Percentiles rank a stretch among this genome's conserved stretches.
phyloP scores from a whole-genome alignment of 164 flowering plant genomes.

The Houttuynia cordata region DNA sequence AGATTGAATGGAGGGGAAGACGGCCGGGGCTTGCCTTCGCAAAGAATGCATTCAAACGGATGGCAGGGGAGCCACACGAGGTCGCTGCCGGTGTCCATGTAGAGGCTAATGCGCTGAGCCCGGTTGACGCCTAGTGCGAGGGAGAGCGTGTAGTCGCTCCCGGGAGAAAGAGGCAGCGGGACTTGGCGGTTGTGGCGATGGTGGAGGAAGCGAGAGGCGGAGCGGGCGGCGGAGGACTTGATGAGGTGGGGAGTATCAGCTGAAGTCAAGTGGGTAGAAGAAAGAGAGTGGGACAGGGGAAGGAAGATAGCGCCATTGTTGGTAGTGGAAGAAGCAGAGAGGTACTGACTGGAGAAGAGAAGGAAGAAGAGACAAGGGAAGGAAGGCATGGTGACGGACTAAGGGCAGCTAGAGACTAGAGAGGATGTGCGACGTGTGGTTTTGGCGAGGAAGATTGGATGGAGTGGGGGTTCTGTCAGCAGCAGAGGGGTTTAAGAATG shows the following conservation, averaged over 20 bases:
- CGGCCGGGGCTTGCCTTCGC: constrained; percentile 43
- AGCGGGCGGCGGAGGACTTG: constrained; percentile 50
- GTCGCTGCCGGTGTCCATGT: constrained; percentile 95
- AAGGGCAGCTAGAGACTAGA: not conserved
- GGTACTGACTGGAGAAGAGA: constrained; percentile 8
- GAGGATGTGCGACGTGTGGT: not conserved
- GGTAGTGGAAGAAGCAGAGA: constrained; percentile 11
- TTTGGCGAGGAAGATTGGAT: not conserved
- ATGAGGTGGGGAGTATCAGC: constrained; percentile 50
- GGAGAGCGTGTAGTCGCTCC: constrained; percentile 71
- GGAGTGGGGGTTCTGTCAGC: not conserved
- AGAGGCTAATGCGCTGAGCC: constrained; percentile 38
- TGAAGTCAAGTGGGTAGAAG: constrained; percentile 28
- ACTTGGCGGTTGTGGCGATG: constrained; percentile 26
- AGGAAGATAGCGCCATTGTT: constrained; percentile 1
- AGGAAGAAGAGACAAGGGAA: not conserved
- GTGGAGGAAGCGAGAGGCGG: constrained; percentile 43
- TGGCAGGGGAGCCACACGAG: constrained; percentile 85
- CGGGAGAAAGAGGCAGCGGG: constrained; percentile 79
- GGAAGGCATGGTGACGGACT: not conserved
- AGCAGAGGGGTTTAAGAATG: not conserved
- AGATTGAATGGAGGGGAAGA: constrained; percentile 18
- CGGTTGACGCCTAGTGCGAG: constrained; percentile 37
- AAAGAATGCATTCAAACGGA: constrained; percentile 81
- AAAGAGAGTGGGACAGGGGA: constrained; percentile 48